Conservation (phyloP, 2,329 filamentous ascomycete species). For the Sclerotinia glacialis region DNA sequence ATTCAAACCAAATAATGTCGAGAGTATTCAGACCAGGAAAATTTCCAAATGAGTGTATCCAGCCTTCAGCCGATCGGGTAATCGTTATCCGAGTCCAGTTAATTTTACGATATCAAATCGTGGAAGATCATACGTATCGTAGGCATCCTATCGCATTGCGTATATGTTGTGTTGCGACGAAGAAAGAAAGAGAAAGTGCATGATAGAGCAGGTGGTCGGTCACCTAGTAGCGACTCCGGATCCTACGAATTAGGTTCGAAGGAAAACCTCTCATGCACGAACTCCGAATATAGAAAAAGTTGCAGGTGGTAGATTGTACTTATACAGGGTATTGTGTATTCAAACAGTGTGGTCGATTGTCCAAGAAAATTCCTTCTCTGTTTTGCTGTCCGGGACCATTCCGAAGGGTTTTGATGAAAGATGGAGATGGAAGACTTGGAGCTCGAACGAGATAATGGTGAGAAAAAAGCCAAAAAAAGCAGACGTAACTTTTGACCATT, state of each 20-base stretch:
- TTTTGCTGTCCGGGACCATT: neutral
- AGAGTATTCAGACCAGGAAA: neutral
- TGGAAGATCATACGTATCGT: neutral
- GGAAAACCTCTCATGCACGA: neutral
- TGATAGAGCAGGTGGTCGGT: neutral
- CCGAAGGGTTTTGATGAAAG: neutral
- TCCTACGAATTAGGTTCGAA: neutral
- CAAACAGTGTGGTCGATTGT: neutral
- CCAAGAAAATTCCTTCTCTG: neutral
- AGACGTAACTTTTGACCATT: neutral
- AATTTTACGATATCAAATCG: neutral
- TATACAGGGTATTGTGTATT: constrained; percentile 14
- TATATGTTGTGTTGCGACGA: neutral
- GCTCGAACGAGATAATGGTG: neutral
- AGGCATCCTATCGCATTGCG: neutral
- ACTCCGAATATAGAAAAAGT: neutral
- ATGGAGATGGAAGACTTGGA: neutral
- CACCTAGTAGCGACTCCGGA: neutral
- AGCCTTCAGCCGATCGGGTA: neutral
- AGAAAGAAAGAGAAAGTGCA: neutral
- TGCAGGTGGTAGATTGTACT: neutral
- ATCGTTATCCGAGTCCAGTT: neutral
- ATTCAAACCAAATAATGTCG: neutral
- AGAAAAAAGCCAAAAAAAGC: neutral
- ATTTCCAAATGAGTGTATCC: constrained; percentile 5